phyloP scores from a whole-genome alignment of 768 basidiomycete genomes.

The Pulveroboletus sp. region DNA sequence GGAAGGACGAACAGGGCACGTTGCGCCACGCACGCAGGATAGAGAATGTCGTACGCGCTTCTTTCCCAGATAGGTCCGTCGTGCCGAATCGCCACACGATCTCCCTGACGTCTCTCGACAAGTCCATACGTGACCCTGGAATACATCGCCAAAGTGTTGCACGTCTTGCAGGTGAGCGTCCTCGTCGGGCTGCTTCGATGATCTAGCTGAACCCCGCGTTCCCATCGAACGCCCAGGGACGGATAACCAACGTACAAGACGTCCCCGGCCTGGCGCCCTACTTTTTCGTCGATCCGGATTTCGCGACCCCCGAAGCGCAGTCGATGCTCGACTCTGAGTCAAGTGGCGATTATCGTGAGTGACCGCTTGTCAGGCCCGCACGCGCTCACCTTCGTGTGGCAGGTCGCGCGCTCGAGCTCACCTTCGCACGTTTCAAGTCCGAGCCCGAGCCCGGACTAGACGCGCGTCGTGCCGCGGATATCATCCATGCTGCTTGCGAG shows the following conservation, averaged over 20 bases:
- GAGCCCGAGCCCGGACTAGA: background rate
- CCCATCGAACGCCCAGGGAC: slow-evolving; percentile 43
- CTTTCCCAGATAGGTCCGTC: slow-evolving; percentile 58
- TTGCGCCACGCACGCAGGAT: slow-evolving; percentile 52
- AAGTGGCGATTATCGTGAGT: slow-evolving; percentile 44
- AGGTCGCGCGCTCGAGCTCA: slow-evolving; percentile 11
- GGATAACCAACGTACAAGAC: slow-evolving; percentile 67
- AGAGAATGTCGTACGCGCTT: slow-evolving; percentile 47
- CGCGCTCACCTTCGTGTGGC: background rate
- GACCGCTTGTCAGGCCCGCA: background rate
- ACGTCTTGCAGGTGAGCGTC: slow-evolving; percentile 50
- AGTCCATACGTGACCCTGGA: slow-evolving; percentile 49
- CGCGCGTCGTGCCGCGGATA: slow-evolving; percentile 10
- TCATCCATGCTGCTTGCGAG: slow-evolving; percentile 45
- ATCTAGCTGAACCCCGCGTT: background rate
- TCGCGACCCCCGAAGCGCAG: slow-evolving; percentile 49
- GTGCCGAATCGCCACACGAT: too few relatives aligned
- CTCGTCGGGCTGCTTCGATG: background rate
- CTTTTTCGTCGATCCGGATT: slow-evolving; percentile 73
- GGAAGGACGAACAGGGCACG: slow-evolving; percentile 49
- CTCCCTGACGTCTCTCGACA: too few relatives aligned
- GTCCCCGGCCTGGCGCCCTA: slow-evolving; percentile 66
- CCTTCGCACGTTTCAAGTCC: slow-evolving; percentile 1
- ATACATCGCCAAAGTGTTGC: slow-evolving; percentile 63
- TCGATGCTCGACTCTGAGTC: slow-evolving; percentile 46